Evolutionary conservation across 768 basidiomycete species (phyloP), one percentile per base, ranked within the genome.

Genomic region (Pisolithus sp.): DNA sequence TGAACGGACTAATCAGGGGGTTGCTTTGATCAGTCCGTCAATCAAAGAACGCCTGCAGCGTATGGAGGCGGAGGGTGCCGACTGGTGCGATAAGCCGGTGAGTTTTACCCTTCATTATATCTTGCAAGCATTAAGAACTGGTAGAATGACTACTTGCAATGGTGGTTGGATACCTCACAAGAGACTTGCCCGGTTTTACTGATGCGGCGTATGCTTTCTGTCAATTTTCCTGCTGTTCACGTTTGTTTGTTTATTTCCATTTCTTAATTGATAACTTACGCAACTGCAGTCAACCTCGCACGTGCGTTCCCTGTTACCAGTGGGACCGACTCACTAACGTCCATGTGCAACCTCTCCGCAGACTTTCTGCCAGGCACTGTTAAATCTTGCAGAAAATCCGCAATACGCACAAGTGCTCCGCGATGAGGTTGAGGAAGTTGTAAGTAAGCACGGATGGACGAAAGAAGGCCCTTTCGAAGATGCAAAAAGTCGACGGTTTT

Each of bases 401-500:
- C n/a, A 48, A 9, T 52, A 44, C 5, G 18, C 39, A 23, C 54
- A 59, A 15, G 62, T 63, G 20, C 53, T 75, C 12, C 64, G 73
- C 2, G 61, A 68, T 40, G 75, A 76, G 53, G 59, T 70, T 28
- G 66, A 71, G 30, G 41, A 48, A 4, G 59, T 65, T 36, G 15
- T 66, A 45, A 28, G 26, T 12, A 26, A 59, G 15, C 53, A 68
- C 5, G 65, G 53, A 37, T 68, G 62, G 57, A 54, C 48, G 1
- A 64, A 61, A 48, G 48, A n/a, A 42, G 1, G 53, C 52, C 4
- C 51, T 68, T 23, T 54, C 44, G 21, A 58, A 61, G 20, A 59
- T 69, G 59, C 62, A 55, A 57, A 68, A 66, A 57, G 50, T 72
- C 9, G 71, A 74, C 49, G 73, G 70, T 51, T 73, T 75, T 53